Evolutionary conservation across 129 eudicot genomes (phyloP).

Genomic region (Oenanthe sinensis): DNA sequence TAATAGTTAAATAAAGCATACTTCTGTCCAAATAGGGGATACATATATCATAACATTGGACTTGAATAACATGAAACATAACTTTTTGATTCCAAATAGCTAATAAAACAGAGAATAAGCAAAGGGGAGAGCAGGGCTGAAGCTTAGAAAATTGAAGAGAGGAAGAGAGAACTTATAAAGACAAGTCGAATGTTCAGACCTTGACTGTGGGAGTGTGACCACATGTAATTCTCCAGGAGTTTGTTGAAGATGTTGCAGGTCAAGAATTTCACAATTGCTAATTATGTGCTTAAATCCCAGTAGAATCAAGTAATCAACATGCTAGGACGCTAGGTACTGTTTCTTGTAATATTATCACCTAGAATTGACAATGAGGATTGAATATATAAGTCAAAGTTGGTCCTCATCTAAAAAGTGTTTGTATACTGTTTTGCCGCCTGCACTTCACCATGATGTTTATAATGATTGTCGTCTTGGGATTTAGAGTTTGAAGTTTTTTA

Average conservation of each 20-base stretch:
- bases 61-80: too few species aligned
- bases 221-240: neutral
- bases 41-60: too few species aligned
- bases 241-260: neutral
- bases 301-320: neutral
- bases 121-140: too few species aligned
- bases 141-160: too few species aligned
- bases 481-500: neutral
- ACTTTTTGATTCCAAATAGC: too few species aligned
- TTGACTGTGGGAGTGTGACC: neutral
- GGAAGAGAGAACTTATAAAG: too few species aligned
- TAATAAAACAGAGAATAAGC: too few species aligned
- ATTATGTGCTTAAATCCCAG: neutral
- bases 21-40: too few species aligned
- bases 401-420: neutral
- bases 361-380: too few species aligned
- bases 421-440: neutral
- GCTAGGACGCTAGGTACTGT: neutral
- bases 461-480: neutral
- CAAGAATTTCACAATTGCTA: neutral
- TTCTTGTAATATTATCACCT: too few species aligned
- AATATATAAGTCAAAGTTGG: too few species aligned
- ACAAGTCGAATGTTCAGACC: neutral
- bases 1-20: too few species aligned
- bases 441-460: neutral